Conservation (phyloP, 805 yeast genomes). For the Naumovozyma dairenensis region DNA sequence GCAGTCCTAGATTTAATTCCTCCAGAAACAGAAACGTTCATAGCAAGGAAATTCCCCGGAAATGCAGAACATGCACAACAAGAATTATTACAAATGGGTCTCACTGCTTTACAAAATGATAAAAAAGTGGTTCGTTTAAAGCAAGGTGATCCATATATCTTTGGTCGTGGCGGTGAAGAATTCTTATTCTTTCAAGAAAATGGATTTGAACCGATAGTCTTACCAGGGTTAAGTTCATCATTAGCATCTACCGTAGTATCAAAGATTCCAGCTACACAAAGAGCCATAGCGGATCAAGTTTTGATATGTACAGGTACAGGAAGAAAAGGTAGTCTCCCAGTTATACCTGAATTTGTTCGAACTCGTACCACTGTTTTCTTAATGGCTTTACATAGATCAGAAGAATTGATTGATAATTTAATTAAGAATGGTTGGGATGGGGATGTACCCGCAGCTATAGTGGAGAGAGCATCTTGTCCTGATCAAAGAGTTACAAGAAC, state of each 20-base stretch:
- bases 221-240: conserved; percentile 88
- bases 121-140: conserved; percentile 77
- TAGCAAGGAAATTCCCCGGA: conserved; percentile 93
- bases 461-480: conserved; percentile 88
- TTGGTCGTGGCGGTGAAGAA: conserved; percentile 96
- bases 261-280: conserved; percentile 80
- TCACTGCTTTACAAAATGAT: conserved; percentile 54
- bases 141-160: conserved; percentile 95
- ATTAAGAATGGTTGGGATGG: conserved; percentile 55
- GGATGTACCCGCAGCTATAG: conserved; percentile 67
- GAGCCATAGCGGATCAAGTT: conserved; percentile 88
- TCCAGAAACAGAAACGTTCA: conserved; percentile 57
- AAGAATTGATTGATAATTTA: conserved; percentile 41
- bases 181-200: conserved; percentile 53
- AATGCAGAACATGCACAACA: conserved; percentile 91
- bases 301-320: conserved; percentile 93
- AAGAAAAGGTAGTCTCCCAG: conserved; percentile 71
- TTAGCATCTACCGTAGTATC: conserved; percentile 78
- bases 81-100: conserved; percentile 66
- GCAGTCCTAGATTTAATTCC: conserved; percentile 81
- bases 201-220: conserved; percentile 63
- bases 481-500: conserved; percentile 85
- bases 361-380: conserved; percentile 77
- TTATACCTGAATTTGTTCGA: conserved; percentile 60
- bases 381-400: conserved; percentile 77